Evolutionary conservation across 1,284 basidiomycete species (phyloP), one percentile per base, ranked within the genome.

Genomic region (Cryptococcus sp.): DNA sequence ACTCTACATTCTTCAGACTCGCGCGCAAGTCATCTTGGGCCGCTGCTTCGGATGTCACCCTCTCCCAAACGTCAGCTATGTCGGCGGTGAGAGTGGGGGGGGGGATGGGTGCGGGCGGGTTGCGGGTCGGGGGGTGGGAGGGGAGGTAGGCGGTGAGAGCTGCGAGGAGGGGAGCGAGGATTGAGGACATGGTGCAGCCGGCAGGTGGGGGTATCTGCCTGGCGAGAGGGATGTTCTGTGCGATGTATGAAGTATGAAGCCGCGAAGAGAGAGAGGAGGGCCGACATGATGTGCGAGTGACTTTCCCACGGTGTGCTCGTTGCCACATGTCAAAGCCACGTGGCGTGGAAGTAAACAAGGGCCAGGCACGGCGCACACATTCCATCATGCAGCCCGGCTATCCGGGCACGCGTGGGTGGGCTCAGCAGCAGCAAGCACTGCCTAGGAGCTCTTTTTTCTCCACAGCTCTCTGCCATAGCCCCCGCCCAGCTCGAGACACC

Each of bases 1-100:
- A 53, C 18, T 75, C 71, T 9, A 50, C 45, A 23, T 55, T 49
- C 46, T 53, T 63, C 1, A 56, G 48, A 1, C 28, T 33, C 28
- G 28, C 28, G 28, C 28, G 28, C 28, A 57, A 49, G 20, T 50
- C 57, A 18, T 54, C 55, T 1, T 49, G 23, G 3, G 47, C 36
- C n/a, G 53, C 33, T 8, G 40, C 18, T 4, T 24, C 43, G 18
- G 28, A 49, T 12, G 58, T 50, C 37, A 23, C 37, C 7, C 23
- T n/a, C 6, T 58, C n/a, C 64, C 66, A 68, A 46, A 58, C 40
- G n/a, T 24, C 18, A 3, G 48, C 24, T 6, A 68, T 24, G 38
- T 50, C 24, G 6, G 23, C 18, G 4, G 44, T 47, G 9, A 65
- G 55, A 20, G 55, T 56, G 2, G 51, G 8, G 4, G 51, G 23